phyloP scores from a whole-genome alignment of 116 monocot genomes.

The Posidonia oceanica region DNA sequence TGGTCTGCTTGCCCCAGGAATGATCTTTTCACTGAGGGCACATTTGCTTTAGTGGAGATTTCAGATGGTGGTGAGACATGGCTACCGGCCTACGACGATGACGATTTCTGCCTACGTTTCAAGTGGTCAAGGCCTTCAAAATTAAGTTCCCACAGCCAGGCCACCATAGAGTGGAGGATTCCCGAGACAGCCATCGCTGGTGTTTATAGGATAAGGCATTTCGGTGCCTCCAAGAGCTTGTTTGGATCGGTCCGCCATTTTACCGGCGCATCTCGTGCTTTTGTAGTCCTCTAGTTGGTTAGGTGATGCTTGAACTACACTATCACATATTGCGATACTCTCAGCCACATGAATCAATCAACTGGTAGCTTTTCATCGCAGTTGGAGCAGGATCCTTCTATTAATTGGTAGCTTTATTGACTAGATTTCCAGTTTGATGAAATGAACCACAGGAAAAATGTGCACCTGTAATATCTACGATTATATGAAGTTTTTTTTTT shows the following conservation, averaged over 20 bases:
- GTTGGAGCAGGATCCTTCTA: too few relatives aligned
- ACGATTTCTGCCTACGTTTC: conserved; percentile 82
- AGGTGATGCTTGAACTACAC: too few relatives aligned
- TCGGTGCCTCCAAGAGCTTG: conserved; percentile 79
- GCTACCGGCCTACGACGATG: conserved; percentile 77
- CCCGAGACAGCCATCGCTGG: conserved; percentile 43
- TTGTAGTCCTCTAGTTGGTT: conserved; percentile 45
- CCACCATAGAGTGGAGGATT: conserved; percentile 83
- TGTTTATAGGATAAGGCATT: conserved; percentile 81
- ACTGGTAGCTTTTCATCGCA: too few relatives aligned
- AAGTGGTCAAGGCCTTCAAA: conserved; percentile 71
- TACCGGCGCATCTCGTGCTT: conserved; percentile 70
- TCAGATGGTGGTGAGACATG: conserved; percentile 32
- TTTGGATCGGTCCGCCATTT: conserved; percentile 68
- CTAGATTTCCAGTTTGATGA: too few relatives aligned
- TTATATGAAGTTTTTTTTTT: too few relatives aligned
- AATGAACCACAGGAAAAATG: too few relatives aligned
- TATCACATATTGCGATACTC: too few relatives aligned
- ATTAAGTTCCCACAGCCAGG: conserved; percentile 62
- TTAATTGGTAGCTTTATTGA: too few relatives aligned
- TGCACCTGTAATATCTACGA: too few relatives aligned
- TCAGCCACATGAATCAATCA: too few relatives aligned
- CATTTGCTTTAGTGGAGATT: conserved; percentile 66
- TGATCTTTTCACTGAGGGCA: conserved; percentile 73
- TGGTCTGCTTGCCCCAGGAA: conserved; percentile 92